Evolutionary conservation across 2,329 filamentous ascomycete genomes (phyloP).

Genomic region (Acephala macrosclerotiorum): DNA sequence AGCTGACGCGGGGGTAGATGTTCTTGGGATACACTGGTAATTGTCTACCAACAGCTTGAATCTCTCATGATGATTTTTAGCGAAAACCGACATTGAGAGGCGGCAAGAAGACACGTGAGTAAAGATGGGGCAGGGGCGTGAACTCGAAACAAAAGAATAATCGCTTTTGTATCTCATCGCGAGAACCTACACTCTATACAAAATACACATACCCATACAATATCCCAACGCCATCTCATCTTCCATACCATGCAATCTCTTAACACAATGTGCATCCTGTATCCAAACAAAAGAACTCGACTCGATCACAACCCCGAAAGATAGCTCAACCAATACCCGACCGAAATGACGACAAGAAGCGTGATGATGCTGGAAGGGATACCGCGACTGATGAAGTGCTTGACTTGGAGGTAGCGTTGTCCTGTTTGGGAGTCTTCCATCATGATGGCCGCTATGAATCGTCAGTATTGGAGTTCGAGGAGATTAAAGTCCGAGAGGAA

Average conservation of each 20-base stretch:
- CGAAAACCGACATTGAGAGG: not conserved
- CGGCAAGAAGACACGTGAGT: not conserved
- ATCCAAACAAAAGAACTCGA: not conserved
- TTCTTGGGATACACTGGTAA: too few species aligned
- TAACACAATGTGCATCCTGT: not conserved
- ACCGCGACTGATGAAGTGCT: constrained; percentile 94
- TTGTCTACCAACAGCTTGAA: too few species aligned
- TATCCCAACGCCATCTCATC: not conserved
- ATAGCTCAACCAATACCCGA: constrained; percentile 92
- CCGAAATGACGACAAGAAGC: constrained; percentile 80
- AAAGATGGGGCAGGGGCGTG: not conserved
- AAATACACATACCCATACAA: not conserved
- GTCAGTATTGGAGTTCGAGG: constrained; percentile 26
- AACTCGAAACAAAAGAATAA: too few species aligned
- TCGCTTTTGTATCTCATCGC: not conserved
- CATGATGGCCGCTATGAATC: constrained; percentile 86
- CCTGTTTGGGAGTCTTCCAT: constrained; percentile 94
- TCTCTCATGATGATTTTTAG: too few species aligned
- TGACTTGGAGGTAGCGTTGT: constrained; percentile 88
- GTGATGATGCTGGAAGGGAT: constrained; percentile 86
- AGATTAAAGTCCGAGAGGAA: not conserved
- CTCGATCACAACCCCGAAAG: constrained; percentile 36
- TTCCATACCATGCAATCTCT: not conserved
- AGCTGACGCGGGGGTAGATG: too few species aligned
- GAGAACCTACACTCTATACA: not conserved